Evolutionary conservation across 129 eudicot genomes (phyloP).

Genomic region (Deinandra increscens): DNA sequence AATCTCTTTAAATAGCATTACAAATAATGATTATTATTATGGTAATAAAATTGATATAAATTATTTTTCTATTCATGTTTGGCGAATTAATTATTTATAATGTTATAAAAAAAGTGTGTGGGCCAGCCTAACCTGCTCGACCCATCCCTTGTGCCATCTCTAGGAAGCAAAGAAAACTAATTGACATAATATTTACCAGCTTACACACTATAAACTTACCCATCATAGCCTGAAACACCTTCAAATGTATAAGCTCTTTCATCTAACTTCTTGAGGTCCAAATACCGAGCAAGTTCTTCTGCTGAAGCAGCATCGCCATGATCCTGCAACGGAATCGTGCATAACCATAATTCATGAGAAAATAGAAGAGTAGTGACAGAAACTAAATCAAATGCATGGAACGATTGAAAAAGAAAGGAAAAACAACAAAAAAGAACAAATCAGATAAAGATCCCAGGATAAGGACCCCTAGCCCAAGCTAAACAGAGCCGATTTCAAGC

Average conservation of each 20-base stretch:
- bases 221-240: slow-evolving; percentile 90
- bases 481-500: too few relatives aligned
- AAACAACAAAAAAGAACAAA: slow-evolving; percentile 2
- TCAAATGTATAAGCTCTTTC: slow-evolving; percentile 85
- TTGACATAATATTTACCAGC: slow-evolving; percentile 1
- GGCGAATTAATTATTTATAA: neutral
- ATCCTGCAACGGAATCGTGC: slow-evolving; percentile 50
- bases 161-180: neutral
- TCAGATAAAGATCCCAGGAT: neutral
- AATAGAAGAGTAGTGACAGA: neutral
- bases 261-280: slow-evolving; percentile 88
- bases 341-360: neutral
- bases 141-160: neutral
- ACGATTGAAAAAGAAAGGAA: neutral
- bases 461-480: too few relatives aligned
- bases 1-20: neutral
- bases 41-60: neutral
- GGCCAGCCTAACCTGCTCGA: neutral
- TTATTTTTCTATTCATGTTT: neutral
- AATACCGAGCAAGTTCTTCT: slow-evolving; percentile 81
- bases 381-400: neutral
- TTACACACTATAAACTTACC: slow-evolving; percentile 42
- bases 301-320: slow-evolving; percentile 75
- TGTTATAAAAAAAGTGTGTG: neutral
- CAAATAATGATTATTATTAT: neutral